Base-by-base conservation (phyloP, 225 moss, liverwort and hornwort species). In the Polytrichum commune region DNA sequence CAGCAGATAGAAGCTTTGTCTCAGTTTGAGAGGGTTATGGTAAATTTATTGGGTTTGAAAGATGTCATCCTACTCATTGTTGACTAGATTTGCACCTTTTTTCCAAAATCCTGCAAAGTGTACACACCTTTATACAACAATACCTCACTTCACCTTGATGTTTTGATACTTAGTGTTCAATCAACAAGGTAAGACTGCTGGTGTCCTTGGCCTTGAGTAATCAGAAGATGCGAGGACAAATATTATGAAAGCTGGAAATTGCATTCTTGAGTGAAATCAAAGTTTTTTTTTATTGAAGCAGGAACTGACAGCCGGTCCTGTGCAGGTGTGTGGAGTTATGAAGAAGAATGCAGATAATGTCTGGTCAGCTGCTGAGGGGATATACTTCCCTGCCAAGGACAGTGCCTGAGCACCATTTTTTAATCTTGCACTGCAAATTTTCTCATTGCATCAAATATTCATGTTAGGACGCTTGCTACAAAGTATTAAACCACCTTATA, bases 311-410 rank as follows among this genome's bases (percentile, higher is more conserved):
- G 70, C 18, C 8, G 54, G 62, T 19, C 54, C 57, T n/a, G 67
- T 77, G 73, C 89, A 96, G 96, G 96, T 97, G 33, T 97, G 96
- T 29, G 94, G 93, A 60, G 79, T 90, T 27, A 54, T 64, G 69
- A 97, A 94, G 79, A 97, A 91, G 76, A 92, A 29, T 61, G 64
- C 85, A 16, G 93, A 97, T 62, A 97, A 92, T 73, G 60, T 97
- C 26, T 97, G 96, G 96, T 69, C 74, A 25, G 94, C 96, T 5
- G 84, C 96, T 1, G 96, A 97, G 75, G 96, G 96, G 29, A 69
- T 97, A 30, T 97, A 97, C 73, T 94, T 97, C 66, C 92, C 91
- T 54, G 69, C 86, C 13, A 81, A 87, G 71, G 77, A 64, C 57
- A 76, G 62, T 63, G 71, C 53, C 18, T 63, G 18, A 63, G 62